Base-by-base conservation (phyloP, 768 basidiomycete species). In the Trametes elegans region DNA sequence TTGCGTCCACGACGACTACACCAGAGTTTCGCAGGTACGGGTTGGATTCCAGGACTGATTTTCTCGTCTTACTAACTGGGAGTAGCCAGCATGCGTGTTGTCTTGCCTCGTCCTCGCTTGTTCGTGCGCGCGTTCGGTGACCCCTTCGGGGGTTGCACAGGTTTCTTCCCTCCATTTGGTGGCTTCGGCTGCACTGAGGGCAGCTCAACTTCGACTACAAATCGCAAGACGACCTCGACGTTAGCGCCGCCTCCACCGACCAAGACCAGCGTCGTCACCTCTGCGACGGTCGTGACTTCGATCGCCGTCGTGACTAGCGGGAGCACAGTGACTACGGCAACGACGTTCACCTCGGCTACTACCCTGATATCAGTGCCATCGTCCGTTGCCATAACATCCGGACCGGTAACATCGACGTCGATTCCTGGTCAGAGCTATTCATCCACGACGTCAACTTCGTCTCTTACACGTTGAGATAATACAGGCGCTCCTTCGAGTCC, bases 261-360 rank as follows among this genome's bases (percentile, higher is more conserved):
- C 18, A 28, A 48, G 23, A 55, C 53, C 21, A 35, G 44, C 28
- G 28, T 47, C 4, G 28, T 55, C 2, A 31, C 31, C 16, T 47
- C 53, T 4, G 23, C 40, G 7, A 47, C 32, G 5, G 38, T 40
- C 23, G 39, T 55, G 19, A 55, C 53, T 21, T 55, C 52, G 9
- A 35, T 53, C 27, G 29, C 21, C 3, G 28, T 46, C 40, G 29
- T 46, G 0, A 55, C 53, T 4, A 46, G 45, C n/a, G 46, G 45
- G 8, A 27, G 13, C 16, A 55, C 45, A 0, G 24, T 48, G 38
- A 55, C 45, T 11, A 21, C 26, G 3, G 36, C 11, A 11, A 49
- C 48, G 18, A 49, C 48, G 6, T 29, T 49, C 18, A 49, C 27
- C 16, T 39, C 48, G 38, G 48, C 36, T 19, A 39, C 48, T 8